A percentile compares a stretch with the other conserved stretches of the same genome.
Evolutionary conservation across 768 basidiomycete genomes (phyloP).

Genomic region (Termitomyces sp.): DNA sequence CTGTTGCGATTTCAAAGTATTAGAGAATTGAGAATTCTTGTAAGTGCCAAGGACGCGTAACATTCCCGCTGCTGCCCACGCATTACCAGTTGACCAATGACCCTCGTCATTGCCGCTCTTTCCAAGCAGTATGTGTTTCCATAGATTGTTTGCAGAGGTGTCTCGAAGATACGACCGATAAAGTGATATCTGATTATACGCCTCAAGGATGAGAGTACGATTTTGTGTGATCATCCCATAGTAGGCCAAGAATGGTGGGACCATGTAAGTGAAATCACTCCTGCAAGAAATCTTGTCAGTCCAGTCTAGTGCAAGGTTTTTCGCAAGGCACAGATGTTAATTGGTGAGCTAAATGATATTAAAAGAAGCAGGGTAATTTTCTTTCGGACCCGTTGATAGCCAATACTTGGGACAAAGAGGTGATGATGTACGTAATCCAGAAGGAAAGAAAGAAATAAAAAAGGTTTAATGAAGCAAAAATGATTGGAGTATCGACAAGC

Average conservation of each 20-base stretch:
- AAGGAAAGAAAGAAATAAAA: not conserved
- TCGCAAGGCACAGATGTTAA: not conserved
- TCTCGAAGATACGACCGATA: conserved; percentile 68
- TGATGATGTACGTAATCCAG: not conserved
- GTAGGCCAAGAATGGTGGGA: conserved; percentile 83
- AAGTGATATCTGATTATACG: conserved; percentile 66
- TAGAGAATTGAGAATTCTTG: conserved; percentile 50
- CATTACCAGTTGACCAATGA: conserved; percentile 86
- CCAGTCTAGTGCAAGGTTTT: not conserved
- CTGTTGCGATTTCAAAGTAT: conserved; percentile 44
- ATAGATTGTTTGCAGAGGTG: conserved; percentile 44
- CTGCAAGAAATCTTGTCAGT: conserved; percentile 26
- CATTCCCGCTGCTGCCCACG: conserved; percentile 88
- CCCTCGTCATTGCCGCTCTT: conserved; percentile 48
- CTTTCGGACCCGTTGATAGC: not conserved
- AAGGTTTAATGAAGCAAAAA: not conserved
- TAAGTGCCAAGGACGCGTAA: conserved; percentile 77
- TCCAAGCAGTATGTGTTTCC: conserved; percentile 74
- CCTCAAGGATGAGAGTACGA: conserved; percentile 50
- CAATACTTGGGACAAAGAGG: not conserved
- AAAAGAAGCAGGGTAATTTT: not conserved
- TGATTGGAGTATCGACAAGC: not conserved
- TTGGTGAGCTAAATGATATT: not conserved
- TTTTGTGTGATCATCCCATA: conserved; percentile 65
- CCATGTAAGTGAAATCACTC: conserved; percentile 83